Base-by-base conservation (phyloP, 257 asterid genomes). In the Paraleonurus japonicus region DNA sequence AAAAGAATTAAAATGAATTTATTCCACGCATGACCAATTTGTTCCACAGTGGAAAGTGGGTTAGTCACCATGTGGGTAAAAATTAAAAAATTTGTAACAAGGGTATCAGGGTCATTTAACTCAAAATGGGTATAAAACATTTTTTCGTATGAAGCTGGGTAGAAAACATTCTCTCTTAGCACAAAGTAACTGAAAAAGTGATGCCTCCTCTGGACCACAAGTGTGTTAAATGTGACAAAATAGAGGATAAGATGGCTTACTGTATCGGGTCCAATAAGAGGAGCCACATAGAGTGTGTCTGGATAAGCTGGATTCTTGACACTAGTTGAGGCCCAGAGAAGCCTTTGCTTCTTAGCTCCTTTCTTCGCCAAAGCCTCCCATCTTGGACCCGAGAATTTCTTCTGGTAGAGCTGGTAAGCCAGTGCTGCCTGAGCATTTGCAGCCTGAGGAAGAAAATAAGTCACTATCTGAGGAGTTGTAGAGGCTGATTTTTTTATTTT, bases 291-390 rank as follows among this genome's bases (percentile, higher is more conserved):
- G 43, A 95, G 75, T 10, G 99, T 95, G 80, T 95, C 99, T 5
- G 98, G 80, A 80, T 95, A 95, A 70, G 97, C 97, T 67, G 99
- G 99, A 76, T 95, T 95, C 92, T 95, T 95, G 54, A 95, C 98
- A 53, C 99, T 92, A 64, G 99, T 95, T 70, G 99, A 95, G 59
- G 99, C 98, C 99, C 99, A 95, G 61, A 95, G 85, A 71, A 95
- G 85, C 81, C 99, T 88, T 83, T 95, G 99, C 85, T 92, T 95
- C 90, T 95, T 95, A 43, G 99, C 99, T 76, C 99, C 99, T 78
- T 95, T 95, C 89, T 89, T 95, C 76, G 82, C 95, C 90, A 95
- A 79, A 26, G 94, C 96, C 79, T 95, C 99, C 99, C 99, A 95
- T 86, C 99, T 87, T 43, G 96, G 95, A 37, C 99, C 99, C 47